Percentiles rank a stretch among this genome's conserved stretches.
These are phyloP conservation scores for Pythium phragmitis DNA, from an alignment of 352 stramenopile species.

Conservation along the genomic window DNA sequence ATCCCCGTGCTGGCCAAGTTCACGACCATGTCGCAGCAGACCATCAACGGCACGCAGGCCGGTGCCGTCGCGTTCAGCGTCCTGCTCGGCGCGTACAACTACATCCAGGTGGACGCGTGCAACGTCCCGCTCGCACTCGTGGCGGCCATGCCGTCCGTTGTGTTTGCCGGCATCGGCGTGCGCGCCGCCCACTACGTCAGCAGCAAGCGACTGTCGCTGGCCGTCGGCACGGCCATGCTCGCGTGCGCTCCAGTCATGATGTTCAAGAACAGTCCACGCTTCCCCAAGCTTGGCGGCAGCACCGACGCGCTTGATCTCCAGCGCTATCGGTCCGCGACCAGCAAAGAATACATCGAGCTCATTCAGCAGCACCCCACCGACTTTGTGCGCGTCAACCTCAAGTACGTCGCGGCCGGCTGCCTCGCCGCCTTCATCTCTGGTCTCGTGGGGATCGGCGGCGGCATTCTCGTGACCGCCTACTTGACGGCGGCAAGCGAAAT, in stretches of 20 bases:
- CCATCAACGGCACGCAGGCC: slow-evolving; percentile 78
- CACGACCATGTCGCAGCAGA: slow-evolving; percentile 70
- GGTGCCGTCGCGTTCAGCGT: slow-evolving; percentile 66
- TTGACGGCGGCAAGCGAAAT: slow-evolving; percentile 80
- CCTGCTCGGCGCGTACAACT: slow-evolving; percentile 63
- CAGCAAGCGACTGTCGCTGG: slow-evolving; percentile 67
- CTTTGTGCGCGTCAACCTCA: slow-evolving; percentile 11
- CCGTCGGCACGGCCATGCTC: slow-evolving; percentile 74
- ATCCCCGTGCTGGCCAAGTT: slow-evolving; percentile 77
- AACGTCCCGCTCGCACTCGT: slow-evolving; percentile 70
- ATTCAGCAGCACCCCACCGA: not conserved
- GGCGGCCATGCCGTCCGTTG: slow-evolving; percentile 64
- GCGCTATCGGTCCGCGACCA: slow-evolving; percentile 46
- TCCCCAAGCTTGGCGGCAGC: slow-evolving; percentile 60
- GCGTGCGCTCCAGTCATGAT: slow-evolving; percentile 72
- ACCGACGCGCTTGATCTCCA: slow-evolving; percentile 64
- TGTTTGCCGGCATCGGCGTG: slow-evolving; percentile 74
- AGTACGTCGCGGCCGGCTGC: slow-evolving; percentile 71
- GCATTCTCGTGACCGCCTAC: slow-evolving; percentile 84
- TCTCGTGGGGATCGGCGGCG: slow-evolving; percentile 71
- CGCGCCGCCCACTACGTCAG: slow-evolving; percentile 59
- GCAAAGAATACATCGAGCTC: slow-evolving; percentile 1
- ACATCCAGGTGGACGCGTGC: slow-evolving; percentile 56
- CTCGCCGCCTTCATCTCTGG: slow-evolving; percentile 78
- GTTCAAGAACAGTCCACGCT: slow-evolving; percentile 67